Percentiles rank a stretch among this genome's conserved stretches.
phyloP scores from a whole-genome alignment of 305 asterid species.

The Fraxinus angustifolia region DNA sequence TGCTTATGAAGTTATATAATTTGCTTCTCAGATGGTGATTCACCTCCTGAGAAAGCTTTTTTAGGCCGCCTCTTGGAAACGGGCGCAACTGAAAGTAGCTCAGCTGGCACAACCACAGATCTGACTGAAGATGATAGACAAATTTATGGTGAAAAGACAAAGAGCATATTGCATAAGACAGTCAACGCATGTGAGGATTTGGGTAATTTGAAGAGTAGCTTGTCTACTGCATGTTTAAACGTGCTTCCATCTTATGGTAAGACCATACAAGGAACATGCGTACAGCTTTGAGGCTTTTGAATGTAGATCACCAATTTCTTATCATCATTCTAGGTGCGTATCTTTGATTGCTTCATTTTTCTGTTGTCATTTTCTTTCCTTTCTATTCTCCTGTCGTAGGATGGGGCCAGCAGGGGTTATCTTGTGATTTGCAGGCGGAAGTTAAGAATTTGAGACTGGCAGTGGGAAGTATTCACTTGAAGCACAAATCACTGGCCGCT shows the following conservation, averaged over 20 bases:
- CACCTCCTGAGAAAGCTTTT: conserved; percentile 56
- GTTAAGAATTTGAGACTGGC: conserved; percentile 56
- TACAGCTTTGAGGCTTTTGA: conserved; percentile 5
- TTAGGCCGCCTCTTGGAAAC: conserved; percentile 68
- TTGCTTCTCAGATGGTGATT: conserved; percentile 51
- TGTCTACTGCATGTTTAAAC: conserved; percentile 44
- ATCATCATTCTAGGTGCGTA: neutral
- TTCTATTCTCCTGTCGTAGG: conserved; percentile 42
- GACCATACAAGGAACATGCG: conserved; percentile 17
- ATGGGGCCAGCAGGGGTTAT: conserved; percentile 45
- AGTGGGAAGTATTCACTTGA: conserved; percentile 59
- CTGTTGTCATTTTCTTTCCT: conserved; percentile 16
- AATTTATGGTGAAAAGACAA: conserved; percentile 39
- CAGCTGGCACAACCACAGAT: conserved; percentile 35
- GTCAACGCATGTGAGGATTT: conserved; percentile 53
- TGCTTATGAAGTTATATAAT: conserved; percentile 23
- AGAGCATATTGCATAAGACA: conserved; percentile 40
- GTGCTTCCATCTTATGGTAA: conserved; percentile 62
- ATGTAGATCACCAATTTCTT: conserved; percentile 18
- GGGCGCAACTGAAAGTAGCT: conserved; percentile 79
- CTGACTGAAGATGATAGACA: conserved; percentile 39
- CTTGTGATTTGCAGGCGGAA: conserved; percentile 49
- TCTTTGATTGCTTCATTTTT: neutral
- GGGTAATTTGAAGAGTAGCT: conserved; percentile 49
- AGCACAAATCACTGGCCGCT: conserved; percentile 70